A percentile compares a stretch with the other conserved stretches of the same genome.
Evolutionary conservation across 352 stramenopile genomes (phyloP).

Genomic region (Bremia lactucae): DNA sequence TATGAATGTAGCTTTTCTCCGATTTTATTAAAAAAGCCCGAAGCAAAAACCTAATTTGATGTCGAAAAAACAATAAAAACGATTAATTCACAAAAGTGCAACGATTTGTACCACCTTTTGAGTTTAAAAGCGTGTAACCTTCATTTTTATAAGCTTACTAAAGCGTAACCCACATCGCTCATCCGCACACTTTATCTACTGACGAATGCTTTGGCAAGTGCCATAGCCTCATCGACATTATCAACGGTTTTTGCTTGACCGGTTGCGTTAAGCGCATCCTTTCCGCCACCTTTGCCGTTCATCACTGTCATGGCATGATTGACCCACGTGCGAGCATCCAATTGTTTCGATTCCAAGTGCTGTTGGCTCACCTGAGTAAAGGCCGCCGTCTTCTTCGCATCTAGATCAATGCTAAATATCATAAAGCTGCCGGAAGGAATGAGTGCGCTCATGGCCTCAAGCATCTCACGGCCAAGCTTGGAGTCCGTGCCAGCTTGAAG

Average conservation of each 20-base stretch:
- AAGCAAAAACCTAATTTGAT: too few relatives aligned
- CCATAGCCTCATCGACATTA: slow-evolving; percentile 53
- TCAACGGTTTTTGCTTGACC: slow-evolving; percentile 74
- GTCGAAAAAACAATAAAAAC: too few relatives aligned
- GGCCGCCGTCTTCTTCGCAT: slow-evolving; percentile 88
- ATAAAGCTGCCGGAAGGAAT: slow-evolving; percentile 84
- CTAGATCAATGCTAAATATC: slow-evolving; percentile 87
- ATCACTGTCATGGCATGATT: slow-evolving; percentile 85
- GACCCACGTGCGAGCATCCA: slow-evolving; percentile 91
- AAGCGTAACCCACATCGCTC: slow-evolving; percentile 16
- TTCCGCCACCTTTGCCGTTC: slow-evolving; percentile 93
- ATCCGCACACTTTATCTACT: slow-evolving; percentile 33
- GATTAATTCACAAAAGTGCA: too few relatives aligned
- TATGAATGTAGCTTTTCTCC: too few relatives aligned
- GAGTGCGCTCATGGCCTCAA: slow-evolving; percentile 82
- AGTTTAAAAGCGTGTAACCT: too few relatives aligned
- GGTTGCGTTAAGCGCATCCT: slow-evolving; percentile 69
- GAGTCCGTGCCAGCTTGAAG: slow-evolving; percentile 90
- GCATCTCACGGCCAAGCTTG: slow-evolving; percentile 91
- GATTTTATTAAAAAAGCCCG: too few relatives aligned
- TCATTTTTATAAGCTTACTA: too few relatives aligned
- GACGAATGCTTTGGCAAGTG: slow-evolving; percentile 54
- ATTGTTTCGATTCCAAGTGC: slow-evolving; percentile 47
- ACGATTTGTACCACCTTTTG: slow-evolving; percentile 67
- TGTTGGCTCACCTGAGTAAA: slow-evolving; percentile 89